Evolutionary conservation across 768 basidiomycete species (phyloP).

Genomic region (Lenzites betulinus): DNA sequence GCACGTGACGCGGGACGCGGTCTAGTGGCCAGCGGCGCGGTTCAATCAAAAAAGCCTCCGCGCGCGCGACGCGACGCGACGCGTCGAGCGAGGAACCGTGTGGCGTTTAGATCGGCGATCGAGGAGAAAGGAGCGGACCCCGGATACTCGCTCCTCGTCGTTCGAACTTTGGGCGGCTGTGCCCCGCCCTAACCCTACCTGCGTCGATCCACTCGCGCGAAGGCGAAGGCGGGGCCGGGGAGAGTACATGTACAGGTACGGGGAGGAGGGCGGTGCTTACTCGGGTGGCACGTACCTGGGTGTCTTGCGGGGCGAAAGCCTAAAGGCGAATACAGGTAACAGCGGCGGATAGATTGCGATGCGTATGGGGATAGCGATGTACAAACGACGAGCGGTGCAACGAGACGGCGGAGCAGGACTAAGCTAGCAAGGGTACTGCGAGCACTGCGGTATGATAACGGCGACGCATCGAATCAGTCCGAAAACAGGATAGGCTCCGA

Average conservation of each 20-base stretch:
- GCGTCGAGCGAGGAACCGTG: neutral
- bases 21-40: neutral
- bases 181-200: too few relatives aligned
- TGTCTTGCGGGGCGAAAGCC: neutral
- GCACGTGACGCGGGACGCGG: slow-evolving; percentile 12
- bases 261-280: too few relatives aligned
- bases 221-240: neutral
- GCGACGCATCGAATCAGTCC: neutral
- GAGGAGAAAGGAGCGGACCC: neutral
- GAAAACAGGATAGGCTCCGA: neutral
- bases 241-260: too few relatives aligned
- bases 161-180: neutral
- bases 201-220: too few relatives aligned
- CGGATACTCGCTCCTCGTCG: neutral
- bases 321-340: neutral
- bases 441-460: neutral
- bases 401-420: slow-evolving; percentile 4
- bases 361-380: slow-evolving; percentile 2
- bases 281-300: too few relatives aligned
- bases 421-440: slow-evolving; percentile 4
- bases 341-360: neutral
- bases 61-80: slow-evolving; percentile 1
- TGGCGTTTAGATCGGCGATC: neutral
- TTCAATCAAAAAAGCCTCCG: slow-evolving; percentile 9
- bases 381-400: neutral